Evolutionary conservation across 345 rosid species (phyloP).

Genomic region (Populus deltoides): DNA sequence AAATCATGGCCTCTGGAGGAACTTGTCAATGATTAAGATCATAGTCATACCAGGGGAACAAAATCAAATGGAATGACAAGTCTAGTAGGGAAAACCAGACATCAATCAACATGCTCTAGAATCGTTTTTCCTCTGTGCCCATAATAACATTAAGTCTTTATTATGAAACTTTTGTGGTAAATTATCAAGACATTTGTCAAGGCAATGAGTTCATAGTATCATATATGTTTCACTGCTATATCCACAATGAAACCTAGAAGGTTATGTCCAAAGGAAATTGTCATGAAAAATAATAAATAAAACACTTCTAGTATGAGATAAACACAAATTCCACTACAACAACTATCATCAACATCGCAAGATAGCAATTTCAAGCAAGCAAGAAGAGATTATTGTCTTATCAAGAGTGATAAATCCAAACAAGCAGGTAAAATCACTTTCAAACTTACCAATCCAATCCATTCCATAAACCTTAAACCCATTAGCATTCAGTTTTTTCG

Average conservation of each 20-base stretch:
- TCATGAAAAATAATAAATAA: neutral
- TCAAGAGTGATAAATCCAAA: neutral
- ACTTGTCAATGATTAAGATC: neutral
- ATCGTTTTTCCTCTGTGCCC: too few relatives aligned
- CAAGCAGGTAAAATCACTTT: neutral
- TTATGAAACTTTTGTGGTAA: too few relatives aligned
- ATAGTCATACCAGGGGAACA: neutral
- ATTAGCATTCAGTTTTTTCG: constrained; percentile 22
- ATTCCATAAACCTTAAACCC: constrained; percentile 33
- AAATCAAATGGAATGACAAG: neutral
- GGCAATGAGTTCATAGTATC: neutral
- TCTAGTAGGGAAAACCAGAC: neutral
- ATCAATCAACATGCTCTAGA: neutral
- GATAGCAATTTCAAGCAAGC: neutral
- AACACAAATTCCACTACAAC: neutral
- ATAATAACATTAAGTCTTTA: too few relatives aligned
- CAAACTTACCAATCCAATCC: constrained; percentile 37
- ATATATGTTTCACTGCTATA: neutral
- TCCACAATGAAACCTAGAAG: neutral
- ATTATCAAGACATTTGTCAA: neutral
- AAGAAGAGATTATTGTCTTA: neutral
- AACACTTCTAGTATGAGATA: neutral
- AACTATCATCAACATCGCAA: neutral
- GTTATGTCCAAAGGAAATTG: neutral
- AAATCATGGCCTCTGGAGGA: neutral